phyloP scores from a whole-genome alignment of 805 yeast species.

The Starmerella apicola region DNA sequence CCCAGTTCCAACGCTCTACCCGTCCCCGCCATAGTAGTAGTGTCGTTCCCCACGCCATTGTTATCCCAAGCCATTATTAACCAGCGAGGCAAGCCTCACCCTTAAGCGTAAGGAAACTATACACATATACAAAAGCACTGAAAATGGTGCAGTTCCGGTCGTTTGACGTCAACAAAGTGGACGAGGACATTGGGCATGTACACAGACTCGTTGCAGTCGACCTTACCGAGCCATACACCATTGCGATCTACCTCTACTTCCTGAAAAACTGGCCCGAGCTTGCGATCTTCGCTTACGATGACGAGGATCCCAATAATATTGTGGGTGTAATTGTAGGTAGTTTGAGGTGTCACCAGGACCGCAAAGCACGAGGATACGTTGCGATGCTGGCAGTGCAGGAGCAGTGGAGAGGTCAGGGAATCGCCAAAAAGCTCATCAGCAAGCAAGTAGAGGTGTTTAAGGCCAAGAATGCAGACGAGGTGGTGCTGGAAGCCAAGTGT shows the following conservation, averaged over 20 bases:
- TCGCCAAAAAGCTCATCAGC: conserved; percentile 62
- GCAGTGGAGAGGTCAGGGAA: conserved; percentile 60
- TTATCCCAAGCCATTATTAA: too few species aligned
- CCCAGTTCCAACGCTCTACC: too few species aligned
- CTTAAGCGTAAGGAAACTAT: too few species aligned
- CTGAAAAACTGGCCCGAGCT: conserved; percentile 83
- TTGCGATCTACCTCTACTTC: conserved; percentile 84
- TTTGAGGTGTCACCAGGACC: conserved; percentile 60
- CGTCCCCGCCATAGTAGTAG: too few species aligned
- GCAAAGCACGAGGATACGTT: conserved; percentile 74
- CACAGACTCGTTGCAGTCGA: conserved; percentile 50
- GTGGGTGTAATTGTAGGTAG: conserved; percentile 83
- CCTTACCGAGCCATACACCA: conserved; percentile 86
- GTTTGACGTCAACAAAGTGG: conserved; percentile 21
- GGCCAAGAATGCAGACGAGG: conserved; percentile 62
- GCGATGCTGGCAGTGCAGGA: conserved; percentile 89
- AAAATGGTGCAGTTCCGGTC: conserved; percentile 10
- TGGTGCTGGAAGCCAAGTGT: conserved; percentile 87
- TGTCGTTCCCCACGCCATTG: too few species aligned
- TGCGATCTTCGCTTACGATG: conserved; percentile 42
- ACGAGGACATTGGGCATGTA: conserved; percentile 26
- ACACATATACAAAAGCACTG: too few species aligned
- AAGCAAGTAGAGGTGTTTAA: conserved; percentile 54
- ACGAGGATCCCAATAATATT: conserved; percentile 22
- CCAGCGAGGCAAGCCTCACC: too few species aligned